Evolutionary conservation across 2,329 filamentous ascomycete genomes (phyloP).

Genomic region (Aspergillus oerlinghausenensis): DNA sequence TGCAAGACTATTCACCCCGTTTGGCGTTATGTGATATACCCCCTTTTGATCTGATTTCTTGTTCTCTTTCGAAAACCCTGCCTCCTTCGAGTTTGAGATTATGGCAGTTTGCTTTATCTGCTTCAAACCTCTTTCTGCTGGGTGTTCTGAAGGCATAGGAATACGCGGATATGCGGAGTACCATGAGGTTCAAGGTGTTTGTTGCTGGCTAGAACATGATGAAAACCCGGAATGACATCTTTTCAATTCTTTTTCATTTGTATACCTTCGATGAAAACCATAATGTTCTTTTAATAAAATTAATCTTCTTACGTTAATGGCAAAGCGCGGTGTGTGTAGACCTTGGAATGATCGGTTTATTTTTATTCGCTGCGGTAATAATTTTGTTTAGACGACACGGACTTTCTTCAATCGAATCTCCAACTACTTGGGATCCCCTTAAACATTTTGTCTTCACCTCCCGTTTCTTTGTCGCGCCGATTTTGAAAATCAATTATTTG

Average conservation of each 20-base stretch:
- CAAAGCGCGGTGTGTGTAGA: background rate
- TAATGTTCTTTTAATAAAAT: background rate
- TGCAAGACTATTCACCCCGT: slow-evolving; percentile 6
- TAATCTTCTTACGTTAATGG: background rate
- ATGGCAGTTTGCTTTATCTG: background rate
- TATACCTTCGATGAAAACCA: background rate
- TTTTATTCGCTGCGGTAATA: too few species aligned
- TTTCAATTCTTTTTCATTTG: background rate
- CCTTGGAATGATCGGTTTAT: background rate
- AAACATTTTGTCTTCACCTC: background rate
- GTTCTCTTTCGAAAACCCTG: slow-evolving; percentile 1
- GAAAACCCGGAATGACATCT: background rate
- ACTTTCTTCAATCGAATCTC: background rate
- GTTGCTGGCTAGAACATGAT: background rate
- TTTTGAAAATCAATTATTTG: background rate
- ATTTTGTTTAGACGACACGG: too few species aligned
- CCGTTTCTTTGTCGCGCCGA: background rate
- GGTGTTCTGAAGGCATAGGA: background rate
- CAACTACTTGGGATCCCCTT: background rate
- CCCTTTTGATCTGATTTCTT: slow-evolving; percentile 25
- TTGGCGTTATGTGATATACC: slow-evolving; percentile 40
- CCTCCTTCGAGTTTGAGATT: background rate
- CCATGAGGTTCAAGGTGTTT: background rate
- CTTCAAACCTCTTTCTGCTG: background rate
- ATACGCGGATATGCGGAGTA: slow-evolving; percentile 2